phyloP scores from a whole-genome alignment of 1,139 yeast genomes.

The Citeromyces siamensis region DNA sequence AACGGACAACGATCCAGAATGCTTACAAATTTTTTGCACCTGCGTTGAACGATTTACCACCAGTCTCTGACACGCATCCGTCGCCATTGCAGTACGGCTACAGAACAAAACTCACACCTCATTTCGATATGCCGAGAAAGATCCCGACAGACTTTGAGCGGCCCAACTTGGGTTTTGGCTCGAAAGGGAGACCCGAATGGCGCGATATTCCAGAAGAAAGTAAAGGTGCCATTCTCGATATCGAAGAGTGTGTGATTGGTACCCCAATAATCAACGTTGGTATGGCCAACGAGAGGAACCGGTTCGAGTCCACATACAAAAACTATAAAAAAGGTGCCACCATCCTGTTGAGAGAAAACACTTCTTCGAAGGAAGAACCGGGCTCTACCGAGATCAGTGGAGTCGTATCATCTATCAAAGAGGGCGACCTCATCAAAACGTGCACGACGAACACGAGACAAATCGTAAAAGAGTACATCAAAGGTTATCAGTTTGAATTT shows the following conservation, averaged over 20 bases:
- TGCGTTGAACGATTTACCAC: constrained; percentile 38
- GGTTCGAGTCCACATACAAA: constrained; percentile 34
- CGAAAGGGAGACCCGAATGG: constrained; percentile 69
- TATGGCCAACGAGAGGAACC: constrained; percentile 53
- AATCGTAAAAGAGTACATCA: constrained; percentile 67
- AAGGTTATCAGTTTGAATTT: constrained; percentile 68
- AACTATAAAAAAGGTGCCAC: constrained; percentile 81
- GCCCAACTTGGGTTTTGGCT: constrained; percentile 84
- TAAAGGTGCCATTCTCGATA: constrained; percentile 47
- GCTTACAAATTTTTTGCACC: constrained; percentile 76
- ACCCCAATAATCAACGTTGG: constrained; percentile 69
- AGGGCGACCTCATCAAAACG: constrained; percentile 25
- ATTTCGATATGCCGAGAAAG: constrained; percentile 72
- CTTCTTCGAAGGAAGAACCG: constrained; percentile 20
- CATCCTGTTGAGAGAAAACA: constrained; percentile 68
- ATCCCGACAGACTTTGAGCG: constrained; percentile 24
- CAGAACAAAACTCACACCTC: constrained; percentile 92
- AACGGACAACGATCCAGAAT: constrained; percentile 61
- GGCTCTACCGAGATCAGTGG: constrained; percentile 12
- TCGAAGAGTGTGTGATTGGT: constrained; percentile 89
- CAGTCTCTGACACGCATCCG: constrained; percentile 52
- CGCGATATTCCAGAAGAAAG: constrained; percentile 23
- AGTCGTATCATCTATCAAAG: constrained; percentile 17
- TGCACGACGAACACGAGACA: constrained; percentile 65
- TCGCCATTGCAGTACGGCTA: constrained; percentile 72